Evolutionary conservation across 345 rosid species (phyloP), one percentile per base, ranked within the genome.

Genomic region (Rhodamnia argentea): DNA sequence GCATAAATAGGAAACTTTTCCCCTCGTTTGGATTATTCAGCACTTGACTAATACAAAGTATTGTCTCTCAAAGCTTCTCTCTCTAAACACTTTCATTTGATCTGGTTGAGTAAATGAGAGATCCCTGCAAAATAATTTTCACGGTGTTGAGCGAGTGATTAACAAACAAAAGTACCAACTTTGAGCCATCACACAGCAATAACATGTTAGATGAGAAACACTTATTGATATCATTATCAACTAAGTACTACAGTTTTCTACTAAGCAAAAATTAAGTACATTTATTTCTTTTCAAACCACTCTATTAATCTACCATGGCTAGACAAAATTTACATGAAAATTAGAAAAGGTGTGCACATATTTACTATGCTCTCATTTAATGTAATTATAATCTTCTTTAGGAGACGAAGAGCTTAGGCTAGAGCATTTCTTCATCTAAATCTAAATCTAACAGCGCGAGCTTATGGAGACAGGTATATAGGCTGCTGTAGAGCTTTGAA

Each of bases 331-430:
- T 89, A 89, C 88, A 88, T 27, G 47, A 13, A 50, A 83, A 29
- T n/a, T 44, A 50, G 5, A 20, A 29, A 51, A 44, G 40, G 40
- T 9, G 60, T 47, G 26, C 56, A 81, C 83, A 81, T 87, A 90
- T 83, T 64, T 86, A 88, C 96, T 88, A 94, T 90, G 85, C 95
- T 95, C 91, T 37, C 3, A 3, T 37, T 37, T 37, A 37, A 37
- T 37, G 98, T 96, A 85, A 86, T 91, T 24, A 93, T 27, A 81
- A 97, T 86, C 95, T 91, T 96, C 90, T 97, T 93, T 83, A 94
- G 97, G 55, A 97, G 93, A 78, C 90, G 40, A 37, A 37, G 96
- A 40, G 91, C 44, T 5, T 42, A 37, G 40, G 3, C 40, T 37
- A 37, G 40, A 37, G 40, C 98, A 53, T 97, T 97, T 87, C 96